phyloP scores from a whole-genome alignment of 768 basidiomycete species.

The Mycena kentingensis region DNA sequence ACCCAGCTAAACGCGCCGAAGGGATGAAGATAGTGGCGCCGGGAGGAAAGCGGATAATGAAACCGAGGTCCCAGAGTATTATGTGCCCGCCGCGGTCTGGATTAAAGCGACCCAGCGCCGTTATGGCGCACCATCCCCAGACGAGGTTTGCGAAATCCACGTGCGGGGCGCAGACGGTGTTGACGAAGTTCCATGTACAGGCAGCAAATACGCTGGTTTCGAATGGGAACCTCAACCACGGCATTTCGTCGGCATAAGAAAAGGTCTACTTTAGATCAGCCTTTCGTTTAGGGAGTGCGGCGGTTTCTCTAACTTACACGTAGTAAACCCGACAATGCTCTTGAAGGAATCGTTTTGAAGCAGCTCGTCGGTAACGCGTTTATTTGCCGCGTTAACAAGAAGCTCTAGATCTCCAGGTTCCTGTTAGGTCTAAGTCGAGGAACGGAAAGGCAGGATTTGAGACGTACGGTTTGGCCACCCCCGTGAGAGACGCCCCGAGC shows the following conservation, averaged over 20 bases:
- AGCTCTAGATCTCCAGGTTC: no score
- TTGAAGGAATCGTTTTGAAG: neutral
- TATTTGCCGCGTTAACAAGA: no score
- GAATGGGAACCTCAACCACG: neutral
- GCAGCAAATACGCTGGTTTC: conserved; percentile 23
- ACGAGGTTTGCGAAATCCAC: conserved; percentile 29
- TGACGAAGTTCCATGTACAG: conserved; percentile 31
- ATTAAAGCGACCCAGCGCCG: conserved; percentile 28
- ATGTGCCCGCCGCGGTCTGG: conserved; percentile 24
- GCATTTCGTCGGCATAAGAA: neutral
- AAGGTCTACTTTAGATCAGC: no score
- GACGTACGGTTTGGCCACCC: no score
- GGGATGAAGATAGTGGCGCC: conserved; percentile 27
- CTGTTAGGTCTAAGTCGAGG: no score
- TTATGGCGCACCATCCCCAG: conserved; percentile 30
- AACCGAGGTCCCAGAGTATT: conserved; percentile 23
- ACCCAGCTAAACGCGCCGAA: no score
- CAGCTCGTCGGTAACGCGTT: no score
- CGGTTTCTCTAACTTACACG: neutral
- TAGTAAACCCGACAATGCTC: neutral
- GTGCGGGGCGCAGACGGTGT: conserved; percentile 20
- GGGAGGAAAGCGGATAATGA: conserved; percentile 27
- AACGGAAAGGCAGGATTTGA: no score
- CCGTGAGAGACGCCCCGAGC: no score
- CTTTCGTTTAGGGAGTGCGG: no score